These are phyloP conservation scores for Monilinia vaccinii-corymbosi DNA, from an alignment of 2,329 filamentous ascomycete genomes.

Conservation along the genomic window DNA sequence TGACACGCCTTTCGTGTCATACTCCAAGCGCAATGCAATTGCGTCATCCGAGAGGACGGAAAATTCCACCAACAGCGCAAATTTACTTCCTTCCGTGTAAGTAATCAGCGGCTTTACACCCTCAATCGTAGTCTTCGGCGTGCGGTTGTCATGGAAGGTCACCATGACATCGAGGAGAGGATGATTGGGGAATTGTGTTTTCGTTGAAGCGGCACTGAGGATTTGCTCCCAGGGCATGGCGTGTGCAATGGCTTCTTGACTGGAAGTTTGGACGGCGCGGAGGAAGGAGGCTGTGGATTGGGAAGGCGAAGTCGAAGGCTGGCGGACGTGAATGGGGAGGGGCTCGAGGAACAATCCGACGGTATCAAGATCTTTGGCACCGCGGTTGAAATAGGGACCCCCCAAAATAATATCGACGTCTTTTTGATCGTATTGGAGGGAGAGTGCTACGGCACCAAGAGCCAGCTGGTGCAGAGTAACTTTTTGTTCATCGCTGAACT, in stretches of 20 bases:
- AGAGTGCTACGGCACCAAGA: slow-evolving; percentile 10
- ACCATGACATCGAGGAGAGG: slow-evolving; percentile 24
- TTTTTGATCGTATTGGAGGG: background rate
- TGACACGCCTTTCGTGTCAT: background rate
- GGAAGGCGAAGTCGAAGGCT: background rate
- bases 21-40: background rate
- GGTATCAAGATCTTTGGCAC: slow-evolving; percentile 20
- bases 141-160: slow-evolving; percentile 18
- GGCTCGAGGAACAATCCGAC: slow-evolving; percentile 11
- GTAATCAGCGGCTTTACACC: background rate
- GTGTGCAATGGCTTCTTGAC: slow-evolving; percentile 24
- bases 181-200: slow-evolving; percentile 13
- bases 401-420: slow-evolving; percentile 24
- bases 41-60: background rate
- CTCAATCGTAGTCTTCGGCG: background rate
- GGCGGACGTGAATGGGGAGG: slow-evolving; percentile 2
- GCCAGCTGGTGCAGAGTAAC: slow-evolving; percentile 11
- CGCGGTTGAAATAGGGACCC: slow-evolving; percentile 26
- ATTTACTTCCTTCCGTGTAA: slow-evolving; percentile 4
- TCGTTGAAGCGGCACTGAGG: slow-evolving; percentile 16
- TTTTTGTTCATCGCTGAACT: background rate
- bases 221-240: slow-evolving; percentile 28
- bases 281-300: background rate
- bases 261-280: slow-evolving; percentile 16
- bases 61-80: background rate